Evolutionary conservation across 345 rosid genomes (phyloP), one percentile per base, ranked within the genome.

Genomic region (Salix purpurea): DNA sequence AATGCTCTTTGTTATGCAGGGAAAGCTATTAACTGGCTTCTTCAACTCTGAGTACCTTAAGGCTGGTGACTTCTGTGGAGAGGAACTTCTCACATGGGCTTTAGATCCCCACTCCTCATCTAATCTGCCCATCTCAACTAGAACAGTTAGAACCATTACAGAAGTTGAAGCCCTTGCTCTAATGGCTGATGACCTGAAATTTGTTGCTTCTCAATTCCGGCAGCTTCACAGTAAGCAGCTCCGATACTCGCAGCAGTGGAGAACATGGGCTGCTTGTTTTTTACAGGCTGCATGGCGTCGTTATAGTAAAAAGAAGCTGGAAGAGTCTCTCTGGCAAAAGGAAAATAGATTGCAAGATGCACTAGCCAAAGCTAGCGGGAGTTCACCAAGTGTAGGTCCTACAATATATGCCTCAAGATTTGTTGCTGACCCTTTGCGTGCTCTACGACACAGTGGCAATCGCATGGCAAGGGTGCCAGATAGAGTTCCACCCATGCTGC

Each of bases 1-100:
- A 84, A 96, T 96, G 99, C 88, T 92, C 71, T 93, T 96, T 73
- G 86, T 96, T 56, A 93, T 90, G 94, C 91, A 91, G n/a, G 99
- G 99, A 32, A 86, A 85, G 87, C 89, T 96, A 64, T 73, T 86
- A 78, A 90, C 94, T 0, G 97, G 93, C 75, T 86, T 91, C 87
- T 89, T 90, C 81, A 90, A 90, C 79, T 89, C 92, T 1, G 96
- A 83, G 40, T 80, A 90, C 79, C 91, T 95, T 8, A 82, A 90
- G 79, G 96, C 91, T 0, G 97, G 96, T 23, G 98, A 92, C 78
- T 93, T 93, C 77, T 93, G 96, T 39, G 99, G 99, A 65, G 99
- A 93, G 79, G 97, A 91, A 78, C 94, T 96, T 75, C 85, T 93
- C 61, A 95, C 97, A 0, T 95, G 98, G 99, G 99, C 97, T 9